A percentile compares a stretch with the other conserved stretches of the same genome.
These are phyloP conservation scores for Pythium grandisporangium DNA, from an alignment of 352 stramenopile species.

Conservation along the genomic window DNA sequence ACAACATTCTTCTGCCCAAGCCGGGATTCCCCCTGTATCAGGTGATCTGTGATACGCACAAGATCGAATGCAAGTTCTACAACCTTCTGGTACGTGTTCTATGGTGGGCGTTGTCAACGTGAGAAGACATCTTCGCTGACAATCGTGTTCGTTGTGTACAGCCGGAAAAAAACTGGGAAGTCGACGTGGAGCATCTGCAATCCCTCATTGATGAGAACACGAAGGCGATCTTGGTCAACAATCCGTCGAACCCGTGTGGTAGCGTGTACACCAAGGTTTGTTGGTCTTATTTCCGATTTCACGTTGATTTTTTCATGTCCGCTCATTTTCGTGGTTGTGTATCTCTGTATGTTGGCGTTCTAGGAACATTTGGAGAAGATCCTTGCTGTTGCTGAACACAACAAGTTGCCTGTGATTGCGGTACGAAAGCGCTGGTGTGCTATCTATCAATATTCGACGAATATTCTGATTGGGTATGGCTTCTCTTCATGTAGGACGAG, in stretches of 20 bases:
- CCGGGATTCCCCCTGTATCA: constrained; percentile 95
- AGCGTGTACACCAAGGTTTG: constrained; percentile 87
- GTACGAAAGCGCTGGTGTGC: constrained; percentile 44
- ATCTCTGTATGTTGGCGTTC: too few species aligned
- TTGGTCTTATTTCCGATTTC: too few species aligned
- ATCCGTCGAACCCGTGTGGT: constrained; percentile 93
- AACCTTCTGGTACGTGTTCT: constrained; percentile 41
- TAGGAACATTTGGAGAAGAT: constrained; percentile 65
- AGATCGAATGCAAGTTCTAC: constrained; percentile 91
- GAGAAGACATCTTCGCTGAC: too few species aligned
- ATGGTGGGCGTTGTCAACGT: too few species aligned
- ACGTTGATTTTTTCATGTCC: too few species aligned
- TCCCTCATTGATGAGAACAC: constrained; percentile 77
- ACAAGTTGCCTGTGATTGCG: constrained; percentile 91
- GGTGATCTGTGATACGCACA: constrained; percentile 89
- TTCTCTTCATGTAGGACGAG: too few species aligned
- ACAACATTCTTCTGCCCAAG: constrained; percentile 90
- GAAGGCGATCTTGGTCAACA: constrained; percentile 94
- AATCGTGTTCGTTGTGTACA: constrained; percentile 26
- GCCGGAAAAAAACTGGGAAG: constrained; percentile 89
- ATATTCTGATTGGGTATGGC: too few species aligned
- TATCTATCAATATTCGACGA: too few species aligned
- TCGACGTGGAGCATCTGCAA: constrained; percentile 89
- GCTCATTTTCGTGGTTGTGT: neutral
- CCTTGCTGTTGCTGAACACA: constrained; percentile 57